Evolutionary conservation across 129 eudicot species (phyloP).

Genomic region (Cynara cardunculus): DNA sequence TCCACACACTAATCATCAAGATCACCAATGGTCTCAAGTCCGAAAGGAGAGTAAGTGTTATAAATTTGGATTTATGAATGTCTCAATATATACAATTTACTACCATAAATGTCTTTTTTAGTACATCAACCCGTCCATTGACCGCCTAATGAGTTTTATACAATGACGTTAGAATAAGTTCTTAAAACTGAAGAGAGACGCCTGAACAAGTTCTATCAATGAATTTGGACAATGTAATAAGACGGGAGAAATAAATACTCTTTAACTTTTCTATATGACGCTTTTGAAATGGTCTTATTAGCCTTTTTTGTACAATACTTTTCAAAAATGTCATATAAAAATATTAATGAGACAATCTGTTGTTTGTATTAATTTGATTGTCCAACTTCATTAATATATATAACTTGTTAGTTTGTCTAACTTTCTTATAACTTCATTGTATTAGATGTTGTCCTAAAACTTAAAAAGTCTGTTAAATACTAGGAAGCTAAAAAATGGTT

Average conservation of each 20-base stretch:
- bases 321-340: not conserved
- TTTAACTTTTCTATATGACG: not conserved
- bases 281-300: not conserved
- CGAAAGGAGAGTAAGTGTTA: conserved; percentile 40
- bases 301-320: not conserved
- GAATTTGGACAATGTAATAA: not conserved
- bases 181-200: not conserved
- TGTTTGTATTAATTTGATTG: not conserved
- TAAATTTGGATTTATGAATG: not conserved
- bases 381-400: not conserved
- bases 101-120: not conserved
- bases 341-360: not conserved
- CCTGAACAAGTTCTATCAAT: not conserved
- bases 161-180: not conserved
- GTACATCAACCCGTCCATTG: not conserved
- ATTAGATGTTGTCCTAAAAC: not conserved
- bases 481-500: not conserved
- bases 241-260: not conserved
- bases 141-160: not conserved
- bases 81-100: not conserved
- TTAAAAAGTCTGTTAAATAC: not conserved
- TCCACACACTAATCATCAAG: conserved; percentile 49
- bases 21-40: conserved; percentile 17
- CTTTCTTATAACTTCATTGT: not conserved
- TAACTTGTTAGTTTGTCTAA: not conserved